Conservation (phyloP, 768 basidiomycete genomes). For the Macrocybe gigantea region DNA sequence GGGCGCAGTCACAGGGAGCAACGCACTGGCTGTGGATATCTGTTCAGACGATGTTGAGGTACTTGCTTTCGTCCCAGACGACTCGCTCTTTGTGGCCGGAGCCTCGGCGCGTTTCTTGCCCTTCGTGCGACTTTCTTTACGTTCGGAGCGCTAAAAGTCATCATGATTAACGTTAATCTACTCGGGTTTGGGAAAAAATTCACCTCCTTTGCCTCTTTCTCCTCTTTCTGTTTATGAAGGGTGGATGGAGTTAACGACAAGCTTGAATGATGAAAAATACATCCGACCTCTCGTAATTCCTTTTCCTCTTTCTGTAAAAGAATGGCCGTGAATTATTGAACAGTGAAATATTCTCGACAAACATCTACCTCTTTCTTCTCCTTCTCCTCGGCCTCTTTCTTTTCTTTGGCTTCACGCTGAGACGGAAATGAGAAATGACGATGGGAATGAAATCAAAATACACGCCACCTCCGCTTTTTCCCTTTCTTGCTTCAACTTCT, state of each 20-base stretch:
- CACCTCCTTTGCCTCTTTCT: constrained; percentile 55
- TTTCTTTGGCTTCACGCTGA: constrained; percentile 78
- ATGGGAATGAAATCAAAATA: constrained; percentile 13
- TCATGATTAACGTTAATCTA: background rate
- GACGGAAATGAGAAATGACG: constrained; percentile 8
- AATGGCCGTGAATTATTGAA: constrained; percentile 1
- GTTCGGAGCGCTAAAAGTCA: constrained; percentile 42
- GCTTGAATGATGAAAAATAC: background rate
- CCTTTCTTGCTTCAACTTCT: constrained; percentile 63
- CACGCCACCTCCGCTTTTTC: constrained; percentile 54
- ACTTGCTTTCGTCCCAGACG: background rate
- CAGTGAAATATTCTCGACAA: constrained; percentile 1
- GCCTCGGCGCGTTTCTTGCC: constrained; percentile 41
- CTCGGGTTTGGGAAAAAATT: constrained; percentile 7
- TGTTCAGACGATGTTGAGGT: background rate
- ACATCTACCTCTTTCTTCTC: constrained; percentile 41
- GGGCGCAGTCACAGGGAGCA: constrained; percentile 29
- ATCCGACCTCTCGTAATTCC: constrained; percentile 39
- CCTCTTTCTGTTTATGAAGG: constrained; percentile 33
- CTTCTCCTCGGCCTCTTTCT: constrained; percentile 67
- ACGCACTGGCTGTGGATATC: constrained; percentile 21
- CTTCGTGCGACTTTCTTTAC: constrained; percentile 50
- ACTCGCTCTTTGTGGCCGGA: constrained; percentile 32
- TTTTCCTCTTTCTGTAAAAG: constrained; percentile 39
- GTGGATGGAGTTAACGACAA: constrained; percentile 4